Evolutionary conservation across 306 rosid genomes (phyloP), one percentile per base, ranked within the genome.

Genomic region (Cicer yamashitae): DNA sequence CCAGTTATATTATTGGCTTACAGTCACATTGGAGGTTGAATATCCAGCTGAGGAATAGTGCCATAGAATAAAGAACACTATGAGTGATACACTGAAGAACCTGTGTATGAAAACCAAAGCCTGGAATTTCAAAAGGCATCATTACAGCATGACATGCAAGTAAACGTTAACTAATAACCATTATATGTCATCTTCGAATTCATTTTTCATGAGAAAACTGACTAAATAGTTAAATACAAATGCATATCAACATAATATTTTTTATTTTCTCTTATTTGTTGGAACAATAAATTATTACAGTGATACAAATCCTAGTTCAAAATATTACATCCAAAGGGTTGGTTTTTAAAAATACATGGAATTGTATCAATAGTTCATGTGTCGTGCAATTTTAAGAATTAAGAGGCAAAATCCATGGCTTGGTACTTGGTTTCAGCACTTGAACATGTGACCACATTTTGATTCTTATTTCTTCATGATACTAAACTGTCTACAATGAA

Each of bases 21-120:
- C 97, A 82, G 73, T 86, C 71, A 66, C 43, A 38, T 79, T 73
- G 20, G 84, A 64, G 10, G 80, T 39, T 10, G 87, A 76, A 76
- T 67, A 75, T 75, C 86, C 94, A 61, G 86, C 58, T 0, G 97
- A 89, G 2, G 99, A 92, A 67, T 79, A 82, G 75, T 77, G 80
- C 96, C 97, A 94, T 51, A 94, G 84, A 83, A 89, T 46, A 84
- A 89, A 94, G 84, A 90, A 92, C 52, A 84, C 67, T 65, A 92
- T 47, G 71, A 94, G 99, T 57, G 99, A 91, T 84, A 87, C 84
- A 83, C 99, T 82, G 84, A 94, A 90, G 87, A 94, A 94, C 93
- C 99, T 94, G 97, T 89, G 99, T 89, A 94, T 94, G 80, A 89
- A 86, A 89, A 89, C 86, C 92, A 92, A 90, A 77, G 99, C 99